Evolutionary conservation across 1,284 basidiomycete genomes (phyloP), one percentile per base, ranked within the genome.

Genomic region (Bjerkandera adusta): DNA sequence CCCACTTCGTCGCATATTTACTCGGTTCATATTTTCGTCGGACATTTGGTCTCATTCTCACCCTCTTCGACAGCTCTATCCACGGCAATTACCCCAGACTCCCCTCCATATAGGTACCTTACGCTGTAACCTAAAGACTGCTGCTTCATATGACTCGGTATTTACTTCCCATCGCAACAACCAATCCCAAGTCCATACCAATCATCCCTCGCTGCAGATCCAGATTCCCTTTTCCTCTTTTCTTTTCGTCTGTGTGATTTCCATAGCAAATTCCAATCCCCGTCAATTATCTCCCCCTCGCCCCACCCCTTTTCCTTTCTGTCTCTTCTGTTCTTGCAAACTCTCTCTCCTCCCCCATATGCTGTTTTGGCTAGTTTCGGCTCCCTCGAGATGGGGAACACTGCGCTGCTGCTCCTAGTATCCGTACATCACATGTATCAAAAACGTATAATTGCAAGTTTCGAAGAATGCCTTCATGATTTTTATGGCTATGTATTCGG

Each of bases 341-440:
- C 30, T 37, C 37, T 16, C 42, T 25, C 22, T 16, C 33, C 30
- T 18, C 37, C 33, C 16, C 18, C 36, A 40, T 48, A 45, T 53
- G 52, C 46, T 53, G 49, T 53, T 53, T 51, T 51, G 52, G 49
- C 49, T 51, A 48, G 45, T 48, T 16, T 47, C 35, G 35, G 15
- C 33, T 35, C 44, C 43, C 46, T 48, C 47, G 32, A 42, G 30
- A 25, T 13, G 26, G 50, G 49, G 46, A 43, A 45, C 50, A 51
- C 42, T 51, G 46, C 50, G 50, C 29, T 46, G 50, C 43, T 48
- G n/a, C 50, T 48, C 20, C 30, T 30, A 48, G 34, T 36, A 45
- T 34, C 39, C 38, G 33, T 47, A 40, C 46, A 37, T 26, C 41
- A 48, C 35, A 51, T 51, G 50, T 51, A 48, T 51, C 50, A 47